phyloP scores from a whole-genome alignment of 2,329 filamentous ascomycete genomes.

The Fusarium sublunatum region DNA sequence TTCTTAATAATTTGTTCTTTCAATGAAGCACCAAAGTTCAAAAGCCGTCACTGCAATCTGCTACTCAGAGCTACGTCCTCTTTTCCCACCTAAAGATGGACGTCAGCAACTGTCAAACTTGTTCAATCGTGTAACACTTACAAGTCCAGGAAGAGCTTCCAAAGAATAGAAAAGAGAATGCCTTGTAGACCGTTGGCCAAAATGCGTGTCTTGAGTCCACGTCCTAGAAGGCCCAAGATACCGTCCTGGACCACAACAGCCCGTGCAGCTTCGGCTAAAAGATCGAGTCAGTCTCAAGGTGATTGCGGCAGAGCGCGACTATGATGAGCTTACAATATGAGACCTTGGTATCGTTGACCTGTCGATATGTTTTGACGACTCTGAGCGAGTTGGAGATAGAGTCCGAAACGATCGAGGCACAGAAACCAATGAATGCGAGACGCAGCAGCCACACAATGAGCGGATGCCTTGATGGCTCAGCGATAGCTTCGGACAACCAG shows the following conservation, averaged over 20 bases:
- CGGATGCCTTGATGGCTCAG: conserved; percentile 55
- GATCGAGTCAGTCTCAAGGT: not conserved
- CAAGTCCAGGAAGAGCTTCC: conserved; percentile 62
- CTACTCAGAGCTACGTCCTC: too few relatives aligned
- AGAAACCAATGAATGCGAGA: conserved; percentile 53
- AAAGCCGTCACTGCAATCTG: too few relatives aligned
- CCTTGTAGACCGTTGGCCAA: conserved; percentile 61
- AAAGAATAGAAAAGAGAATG: conserved; percentile 60
- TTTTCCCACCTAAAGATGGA: too few relatives aligned
- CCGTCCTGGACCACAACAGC: conserved; percentile 56
- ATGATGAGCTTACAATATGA: conserved; percentile 54
- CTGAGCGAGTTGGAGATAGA: conserved; percentile 60
- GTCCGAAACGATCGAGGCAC: conserved; percentile 59
- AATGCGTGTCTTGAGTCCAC: conserved; percentile 60
- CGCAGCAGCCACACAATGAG: conserved; percentile 57
- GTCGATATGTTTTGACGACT: conserved; percentile 62
- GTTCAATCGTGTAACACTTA: conserved; percentile 45
- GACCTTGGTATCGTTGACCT: conserved; percentile 60
- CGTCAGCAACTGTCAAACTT: too few relatives aligned
- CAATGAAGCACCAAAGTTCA: too few relatives aligned
- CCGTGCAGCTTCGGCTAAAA: conserved; percentile 55
- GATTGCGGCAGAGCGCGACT: rapidly evolving
- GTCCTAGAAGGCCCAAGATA: conserved; percentile 56
- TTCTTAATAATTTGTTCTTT: too few relatives aligned
- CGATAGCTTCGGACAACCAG: conserved; percentile 53